Percentiles rank a stretch among this genome's conserved stretches.
These are phyloP conservation scores for Cicer pinnatifidum DNA, from an alignment of 306 rosid genomes.

Conservation along the genomic window DNA sequence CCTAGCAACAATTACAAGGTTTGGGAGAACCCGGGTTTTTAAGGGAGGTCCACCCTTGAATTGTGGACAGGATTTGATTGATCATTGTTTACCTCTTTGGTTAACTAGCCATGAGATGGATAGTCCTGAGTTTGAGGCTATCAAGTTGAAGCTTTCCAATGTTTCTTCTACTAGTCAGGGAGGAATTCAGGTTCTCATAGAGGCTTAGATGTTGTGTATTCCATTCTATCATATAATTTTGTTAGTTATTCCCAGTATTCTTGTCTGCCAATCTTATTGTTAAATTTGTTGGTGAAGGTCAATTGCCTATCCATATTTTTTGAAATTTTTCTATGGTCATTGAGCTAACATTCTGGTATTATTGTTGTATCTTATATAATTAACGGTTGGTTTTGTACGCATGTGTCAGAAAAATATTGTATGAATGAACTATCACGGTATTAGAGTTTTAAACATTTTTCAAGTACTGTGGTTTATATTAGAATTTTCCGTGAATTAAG, in stretches of 20 bases:
- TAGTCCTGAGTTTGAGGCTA: conserved; percentile 69
- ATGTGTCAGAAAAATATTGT: conserved; percentile 2
- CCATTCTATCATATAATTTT: neutral
- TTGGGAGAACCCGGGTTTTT: conserved; percentile 57
- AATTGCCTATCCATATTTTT: conserved; percentile 32
- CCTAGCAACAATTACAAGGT: conserved; percentile 64
- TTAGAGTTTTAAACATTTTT: too few species aligned
- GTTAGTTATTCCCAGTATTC: conserved; percentile 13
- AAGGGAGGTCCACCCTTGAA: conserved; percentile 61
- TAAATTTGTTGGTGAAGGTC: conserved; percentile 41
- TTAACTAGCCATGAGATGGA: conserved; percentile 81
- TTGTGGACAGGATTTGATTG: conserved; percentile 66
- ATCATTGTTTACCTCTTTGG: conserved; percentile 76
- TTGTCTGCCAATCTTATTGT: conserved; percentile 37
- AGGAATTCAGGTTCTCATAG: conserved; percentile 57
- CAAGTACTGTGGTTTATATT: too few species aligned
- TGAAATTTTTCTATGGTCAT: conserved; percentile 19
- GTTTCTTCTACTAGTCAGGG: conserved; percentile 57
- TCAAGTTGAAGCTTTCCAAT: conserved; percentile 70
- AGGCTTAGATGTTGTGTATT: conserved; percentile 43
- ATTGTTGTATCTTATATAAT: conserved; percentile 9
- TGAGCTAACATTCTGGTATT: conserved; percentile 29
- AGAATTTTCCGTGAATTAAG: too few species aligned
- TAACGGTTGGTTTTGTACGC: neutral
- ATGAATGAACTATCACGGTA: neutral